These are phyloP conservation scores for Schizopora paradoxa DNA, from an alignment of 1,284 basidiomycete species.

Conservation along the genomic window DNA sequence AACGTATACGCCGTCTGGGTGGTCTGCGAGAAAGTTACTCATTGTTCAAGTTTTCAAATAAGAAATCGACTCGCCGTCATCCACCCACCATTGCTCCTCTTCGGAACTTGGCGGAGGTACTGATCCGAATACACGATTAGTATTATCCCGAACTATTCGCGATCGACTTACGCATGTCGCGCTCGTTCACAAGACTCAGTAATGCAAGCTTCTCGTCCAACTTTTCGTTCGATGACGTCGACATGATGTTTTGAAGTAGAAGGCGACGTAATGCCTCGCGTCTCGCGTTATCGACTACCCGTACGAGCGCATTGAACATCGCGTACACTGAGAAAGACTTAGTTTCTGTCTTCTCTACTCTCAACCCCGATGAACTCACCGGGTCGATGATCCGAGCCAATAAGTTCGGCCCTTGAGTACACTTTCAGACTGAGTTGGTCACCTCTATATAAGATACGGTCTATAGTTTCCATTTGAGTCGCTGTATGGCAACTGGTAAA, in stretches of 20 bases:
- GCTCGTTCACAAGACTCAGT: slow-evolving; percentile 31
- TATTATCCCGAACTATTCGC: slow-evolving; percentile 25
- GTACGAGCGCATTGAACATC: slow-evolving; percentile 72
- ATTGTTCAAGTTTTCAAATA: slow-evolving; percentile 8
- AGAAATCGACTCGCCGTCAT: slow-evolving; percentile 43
- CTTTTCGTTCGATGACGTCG: slow-evolving; percentile 57
- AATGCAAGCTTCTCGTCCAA: slow-evolving; percentile 67
- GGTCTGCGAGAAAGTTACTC: slow-evolving; percentile 36
- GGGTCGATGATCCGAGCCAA: slow-evolving; percentile 91
- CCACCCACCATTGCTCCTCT: slow-evolving; percentile 71
- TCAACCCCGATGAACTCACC: slow-evolving; percentile 37
- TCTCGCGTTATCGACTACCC: slow-evolving; percentile 75
- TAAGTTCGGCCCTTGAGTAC: slow-evolving; percentile 76
- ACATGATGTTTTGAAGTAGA: slow-evolving; percentile 56
- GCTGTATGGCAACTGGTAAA: neutral
- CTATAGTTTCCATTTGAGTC: slow-evolving; percentile 34
- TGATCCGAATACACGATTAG: slow-evolving; percentile 25
- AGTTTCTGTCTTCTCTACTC: neutral
- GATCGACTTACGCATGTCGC: slow-evolving; percentile 37
- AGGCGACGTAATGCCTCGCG: slow-evolving; percentile 66
- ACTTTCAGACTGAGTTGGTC: slow-evolving; percentile 54
- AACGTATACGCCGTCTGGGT: slow-evolving; percentile 60
- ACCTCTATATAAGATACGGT: slow-evolving; percentile 88
- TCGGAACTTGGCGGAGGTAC: slow-evolving; percentile 79
- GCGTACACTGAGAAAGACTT: slow-evolving; percentile 63